Evolutionary conservation across 495 filamentous ascomycete species (phyloP).

Genomic region (Bacidia gigantensis): DNA sequence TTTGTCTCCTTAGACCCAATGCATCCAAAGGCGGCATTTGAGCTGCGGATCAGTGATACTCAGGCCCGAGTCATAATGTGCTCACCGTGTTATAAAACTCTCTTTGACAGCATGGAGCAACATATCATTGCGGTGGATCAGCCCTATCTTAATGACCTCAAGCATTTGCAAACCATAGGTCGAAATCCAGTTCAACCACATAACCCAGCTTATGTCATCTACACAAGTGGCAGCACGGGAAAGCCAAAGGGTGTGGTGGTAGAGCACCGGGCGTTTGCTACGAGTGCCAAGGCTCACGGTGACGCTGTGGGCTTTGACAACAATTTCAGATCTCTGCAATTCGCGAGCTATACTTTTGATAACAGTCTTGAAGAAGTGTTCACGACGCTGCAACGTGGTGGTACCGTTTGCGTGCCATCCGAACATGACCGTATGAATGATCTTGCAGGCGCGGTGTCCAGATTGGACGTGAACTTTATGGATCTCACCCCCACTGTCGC

Average conservation of each 20-base stretch:
- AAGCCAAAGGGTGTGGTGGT: constrained; percentile 29
- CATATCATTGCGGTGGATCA: constrained; percentile 30
- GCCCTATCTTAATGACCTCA: constrained; percentile 25
- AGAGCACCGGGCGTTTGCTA: constrained; percentile 14
- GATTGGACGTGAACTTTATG: constrained; percentile 13
- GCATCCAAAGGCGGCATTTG: constrained; percentile 19
- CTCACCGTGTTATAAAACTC: constrained; percentile 26
- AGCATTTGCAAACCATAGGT: constrained; percentile 2
- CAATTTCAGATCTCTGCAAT: constrained; percentile 46
- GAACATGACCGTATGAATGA: constrained; percentile 36
- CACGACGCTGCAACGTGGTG: constrained; percentile 47
- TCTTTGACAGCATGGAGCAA: constrained; percentile 26
- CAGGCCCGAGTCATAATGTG: constrained; percentile 30
- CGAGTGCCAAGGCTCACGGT: constrained; percentile 7
- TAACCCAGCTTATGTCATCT: constrained; percentile 39
- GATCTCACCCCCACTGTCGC: constrained; percentile 39
- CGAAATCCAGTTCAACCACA: background rate
- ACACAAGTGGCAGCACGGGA: constrained; percentile 33
- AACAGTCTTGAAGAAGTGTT: constrained; percentile 51
- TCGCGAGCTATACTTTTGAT: constrained; percentile 58
- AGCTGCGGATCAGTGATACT: constrained; percentile 29
- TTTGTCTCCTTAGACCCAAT: constrained; percentile 28
- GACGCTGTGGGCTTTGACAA: constrained; percentile 33
- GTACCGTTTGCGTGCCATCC: constrained; percentile 50
- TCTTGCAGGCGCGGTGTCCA: constrained; percentile 12